Percentiles rank a stretch among this genome's conserved stretches.
These are phyloP conservation scores for Chrysanthemum seticuspe DNA, from an alignment of 129 eudicot species.

Conservation along the genomic window DNA sequence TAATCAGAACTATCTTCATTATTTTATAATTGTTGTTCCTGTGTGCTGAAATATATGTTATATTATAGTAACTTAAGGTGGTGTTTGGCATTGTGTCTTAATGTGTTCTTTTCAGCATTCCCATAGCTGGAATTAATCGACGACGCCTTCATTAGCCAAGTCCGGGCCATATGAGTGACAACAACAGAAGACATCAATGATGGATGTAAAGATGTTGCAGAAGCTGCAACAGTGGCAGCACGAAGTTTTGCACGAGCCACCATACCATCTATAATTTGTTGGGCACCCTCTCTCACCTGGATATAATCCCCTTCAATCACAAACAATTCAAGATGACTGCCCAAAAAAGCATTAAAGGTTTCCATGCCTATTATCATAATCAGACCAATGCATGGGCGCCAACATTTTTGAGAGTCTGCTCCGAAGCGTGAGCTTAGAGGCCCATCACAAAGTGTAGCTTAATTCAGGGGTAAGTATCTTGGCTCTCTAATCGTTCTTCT, in stretches of 20 bases:
- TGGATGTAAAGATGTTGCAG: too few relatives aligned
- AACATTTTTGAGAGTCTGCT: conserved; percentile 42
- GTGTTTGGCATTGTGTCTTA: too few relatives aligned
- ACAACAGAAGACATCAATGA: too few relatives aligned
- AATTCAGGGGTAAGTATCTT: too few relatives aligned
- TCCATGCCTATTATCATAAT: conserved; percentile 85
- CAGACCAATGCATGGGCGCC: conserved; percentile 92
- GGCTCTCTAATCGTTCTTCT: too few relatives aligned
- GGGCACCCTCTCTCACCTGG: conserved; percentile 95
- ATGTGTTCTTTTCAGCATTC: conserved; percentile 19
- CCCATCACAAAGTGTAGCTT: too few relatives aligned
- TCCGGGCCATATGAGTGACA: conserved; percentile 94
- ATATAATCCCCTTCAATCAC: conserved; percentile 82
- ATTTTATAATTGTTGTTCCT: too few relatives aligned
- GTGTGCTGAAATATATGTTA: too few relatives aligned
- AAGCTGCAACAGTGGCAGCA: conserved; percentile 68
- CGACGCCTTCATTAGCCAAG: conserved; percentile 52
- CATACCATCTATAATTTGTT: conserved; percentile 83
- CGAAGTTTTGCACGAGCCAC: conserved; percentile 87
- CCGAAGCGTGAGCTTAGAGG: too few relatives aligned
- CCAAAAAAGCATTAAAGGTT: conserved; percentile 79
- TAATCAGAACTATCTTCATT: too few relatives aligned
- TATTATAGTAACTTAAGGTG: too few relatives aligned
- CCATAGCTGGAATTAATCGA: conserved; percentile 38
- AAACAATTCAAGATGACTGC: conserved; percentile 86